Percentiles rank a stretch among this genome's conserved stretches.
phyloP scores from a whole-genome alignment of 2,329 filamentous ascomycete species.

The Coniochaeta sp. region DNA sequence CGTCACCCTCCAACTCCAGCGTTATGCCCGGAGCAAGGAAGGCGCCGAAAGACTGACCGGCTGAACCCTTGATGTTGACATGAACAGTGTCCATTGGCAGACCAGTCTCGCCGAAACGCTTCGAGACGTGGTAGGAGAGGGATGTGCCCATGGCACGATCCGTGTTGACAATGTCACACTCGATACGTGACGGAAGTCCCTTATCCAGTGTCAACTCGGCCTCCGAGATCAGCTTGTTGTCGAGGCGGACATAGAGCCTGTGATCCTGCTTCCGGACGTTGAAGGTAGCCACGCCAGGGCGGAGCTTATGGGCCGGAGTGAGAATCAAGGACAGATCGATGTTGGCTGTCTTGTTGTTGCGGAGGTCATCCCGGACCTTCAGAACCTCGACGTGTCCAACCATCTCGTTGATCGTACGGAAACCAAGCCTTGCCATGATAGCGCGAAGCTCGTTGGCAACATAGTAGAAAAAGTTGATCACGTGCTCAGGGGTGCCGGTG shows the following conservation, averaged over 20 bases:
- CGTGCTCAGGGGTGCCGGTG: conserved; percentile 84
- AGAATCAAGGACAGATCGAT: conserved; percentile 89
- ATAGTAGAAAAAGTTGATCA: conserved; percentile 99
- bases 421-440: conserved; percentile 93
- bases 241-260: conserved; percentile 81
- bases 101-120: conserved; percentile 82
- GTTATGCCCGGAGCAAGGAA: conserved; percentile 91
- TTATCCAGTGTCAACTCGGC: conserved; percentile 92
- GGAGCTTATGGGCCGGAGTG: conserved; percentile 90
- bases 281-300: conserved; percentile 91
- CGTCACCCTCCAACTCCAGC: conserved; percentile 87
- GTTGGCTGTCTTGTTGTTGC: conserved; percentile 83
- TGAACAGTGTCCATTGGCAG: conserved; percentile 90
- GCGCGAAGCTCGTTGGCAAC: conserved; percentile 91
- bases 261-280: conserved; percentile 98
- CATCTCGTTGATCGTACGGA: conserved; percentile 97
- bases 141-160: conserved; percentile 91
- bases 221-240: conserved; percentile 96
- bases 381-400: conserved; percentile 85
- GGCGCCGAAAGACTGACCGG: conserved; percentile 93
- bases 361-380: conserved; percentile 79
- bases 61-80: conserved; percentile 92
- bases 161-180: conserved; percentile 95
- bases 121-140: conserved; percentile 91
- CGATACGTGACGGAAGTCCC: conserved; percentile 84